Evolutionary conservation across 164 flowering plant genomes (phyloP).

Genomic region (Magnolia sinica): DNA sequence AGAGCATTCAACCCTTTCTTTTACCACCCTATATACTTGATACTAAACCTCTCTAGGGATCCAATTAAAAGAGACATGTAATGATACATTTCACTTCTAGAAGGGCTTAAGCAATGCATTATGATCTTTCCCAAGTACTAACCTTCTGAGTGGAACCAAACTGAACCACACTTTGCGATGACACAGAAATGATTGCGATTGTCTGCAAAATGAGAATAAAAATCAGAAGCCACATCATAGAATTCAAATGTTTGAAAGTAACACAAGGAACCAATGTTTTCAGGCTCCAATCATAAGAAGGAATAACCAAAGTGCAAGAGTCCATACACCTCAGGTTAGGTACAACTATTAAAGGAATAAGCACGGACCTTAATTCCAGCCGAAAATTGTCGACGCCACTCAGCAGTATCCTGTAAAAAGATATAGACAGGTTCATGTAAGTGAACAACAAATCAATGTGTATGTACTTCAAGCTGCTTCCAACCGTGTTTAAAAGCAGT

Average conservation of each 20-base stretch:
- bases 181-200: conserved; percentile 59
- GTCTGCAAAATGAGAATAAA: conserved; percentile 54
- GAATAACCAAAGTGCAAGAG: neutral
- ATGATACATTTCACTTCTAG: neutral
- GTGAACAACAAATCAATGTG: neutral
- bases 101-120: neutral
- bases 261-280: neutral
- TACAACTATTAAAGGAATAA: neutral
- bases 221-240: conserved; percentile 6
- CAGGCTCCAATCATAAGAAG: neutral
- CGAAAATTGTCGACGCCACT: conserved; percentile 44
- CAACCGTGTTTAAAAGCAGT: neutral
- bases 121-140: conserved; percentile 10
- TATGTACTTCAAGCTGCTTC: neutral
- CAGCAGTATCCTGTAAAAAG: conserved; percentile 44
- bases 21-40: no score
- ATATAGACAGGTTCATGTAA: conserved; percentile 2
- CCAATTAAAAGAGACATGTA: no score
- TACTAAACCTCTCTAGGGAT: no score
- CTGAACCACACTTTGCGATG: conserved; percentile 61
- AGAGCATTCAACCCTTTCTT: no score
- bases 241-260: neutral
- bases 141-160: conserved; percentile 86
- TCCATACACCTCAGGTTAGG: neutral
- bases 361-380: conserved; percentile 67